phyloP scores from a whole-genome alignment of 352 stramenopile genomes.

The Phytophthora hibernalis region DNA sequence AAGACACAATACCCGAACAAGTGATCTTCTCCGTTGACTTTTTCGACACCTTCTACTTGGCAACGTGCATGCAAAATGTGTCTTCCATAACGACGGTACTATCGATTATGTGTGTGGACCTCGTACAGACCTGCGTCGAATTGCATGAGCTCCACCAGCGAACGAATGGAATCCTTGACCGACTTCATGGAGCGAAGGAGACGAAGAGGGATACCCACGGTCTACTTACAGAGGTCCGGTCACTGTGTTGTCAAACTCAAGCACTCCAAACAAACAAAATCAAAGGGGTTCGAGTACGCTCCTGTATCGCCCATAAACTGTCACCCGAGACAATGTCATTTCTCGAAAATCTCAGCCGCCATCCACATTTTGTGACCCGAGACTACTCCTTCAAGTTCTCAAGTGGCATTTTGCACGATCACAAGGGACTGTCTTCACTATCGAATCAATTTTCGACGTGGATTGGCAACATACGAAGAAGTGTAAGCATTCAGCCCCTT shows the following conservation, averaged over 20 bases:
- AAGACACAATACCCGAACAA: conserved; percentile 21
- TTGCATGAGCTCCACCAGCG: conserved; percentile 5
- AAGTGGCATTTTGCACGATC: not conserved
- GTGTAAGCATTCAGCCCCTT: too few species aligned
- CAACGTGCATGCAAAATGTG: conserved; percentile 13
- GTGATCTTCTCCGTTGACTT: conserved; percentile 19
- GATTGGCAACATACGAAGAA: too few species aligned
- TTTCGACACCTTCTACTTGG: conserved; percentile 17
- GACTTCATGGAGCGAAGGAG: not conserved
- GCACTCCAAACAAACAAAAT: too few species aligned
- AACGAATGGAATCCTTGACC: conserved; percentile 1
- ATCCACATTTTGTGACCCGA: not conserved
- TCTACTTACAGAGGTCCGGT: too few species aligned
- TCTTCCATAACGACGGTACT: conserved; percentile 5
- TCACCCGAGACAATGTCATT: too few species aligned
- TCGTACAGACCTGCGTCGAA: conserved; percentile 6
- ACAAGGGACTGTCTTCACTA: not conserved
- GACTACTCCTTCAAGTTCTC: not conserved
- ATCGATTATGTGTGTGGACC: conserved; percentile 5
- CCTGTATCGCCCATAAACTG: conserved; percentile 10
- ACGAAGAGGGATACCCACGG: too few species aligned
- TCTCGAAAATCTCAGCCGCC: not conserved
- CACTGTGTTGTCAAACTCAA: too few species aligned
- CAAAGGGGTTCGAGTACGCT: conserved; percentile 7
- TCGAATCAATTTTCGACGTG: not conserved